Evolutionary conservation across 1,139 yeast species (phyloP), one percentile per base, ranked within the genome.

Genomic region (Suhomyces taliae): DNA sequence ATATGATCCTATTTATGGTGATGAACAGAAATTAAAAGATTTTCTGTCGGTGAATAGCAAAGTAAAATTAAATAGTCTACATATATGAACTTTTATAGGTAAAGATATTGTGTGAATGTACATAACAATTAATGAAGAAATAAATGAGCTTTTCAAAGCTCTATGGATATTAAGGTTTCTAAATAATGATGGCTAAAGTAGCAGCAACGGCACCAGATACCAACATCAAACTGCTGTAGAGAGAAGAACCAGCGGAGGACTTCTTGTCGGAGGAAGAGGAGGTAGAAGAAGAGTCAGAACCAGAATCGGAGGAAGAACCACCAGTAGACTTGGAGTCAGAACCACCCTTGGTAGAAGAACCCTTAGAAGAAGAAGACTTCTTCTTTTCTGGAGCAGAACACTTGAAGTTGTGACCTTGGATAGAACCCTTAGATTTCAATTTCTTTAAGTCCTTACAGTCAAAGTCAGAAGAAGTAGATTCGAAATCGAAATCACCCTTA

Each of bases 351-450:
- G 55, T 40, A 11, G 63, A 52, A 29, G 60, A 51, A 34, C 63
- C 45, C 45, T 54, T 52, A 41, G 56, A 47, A 40, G 57, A 44
- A 11, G 52, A 39, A 10, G 57, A 43, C 26, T 48, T 26, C 8
- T 56, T 51, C 49, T 56, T 54, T 41, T 52, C 46, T 40, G 76
- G 75, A 40, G 75, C 65, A 27, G 74, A 59, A 65, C 80, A 75
- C 55, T 65, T 66, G 63, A 61, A 72, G 67, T 74, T 72, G 66
- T 75, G 77, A 50, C 79, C 79, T 60, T 72, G 66, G 53, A 74
- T 73, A 56, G 67, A 67, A 44, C 66, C 64, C 45, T 53, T 55
- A 40, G 61, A 54, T 50, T 68, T 65, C 58, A 67, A 69, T 51
- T 61, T 56, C 54, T 72, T 62, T 59, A 72, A 72, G 31, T 49